Evolutionary conservation across 352 stramenopile species (phyloP), one percentile per base, ranked within the genome.

Genomic region (Achlya hypogyna): DNA sequence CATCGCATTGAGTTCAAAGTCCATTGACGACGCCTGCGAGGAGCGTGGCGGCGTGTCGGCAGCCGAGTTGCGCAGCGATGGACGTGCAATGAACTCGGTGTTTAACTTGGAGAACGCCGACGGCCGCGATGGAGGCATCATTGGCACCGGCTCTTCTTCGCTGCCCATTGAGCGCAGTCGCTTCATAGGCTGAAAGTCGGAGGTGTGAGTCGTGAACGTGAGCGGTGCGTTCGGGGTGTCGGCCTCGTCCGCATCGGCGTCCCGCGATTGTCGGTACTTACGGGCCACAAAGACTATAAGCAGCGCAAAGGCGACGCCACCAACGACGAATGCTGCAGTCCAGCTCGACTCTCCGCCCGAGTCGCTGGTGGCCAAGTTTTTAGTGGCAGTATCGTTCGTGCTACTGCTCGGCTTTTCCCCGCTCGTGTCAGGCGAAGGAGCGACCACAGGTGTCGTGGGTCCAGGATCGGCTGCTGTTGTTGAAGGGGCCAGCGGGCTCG

Each of bases 1-100:
- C 38, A 67, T 5, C 5, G 60, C 60, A 29, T 67, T 31, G 34
- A 67, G 34, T n/a, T 67, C 60, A 67, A 67, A 67, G 12, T 67
- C 60, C 43, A 67, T 58, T 31, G 60, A 67, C 18, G 42, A 56
- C 31, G 49, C 49, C 25, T n/a, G 12, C 12, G 49, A 56, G 12
- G 31, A 12, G 31, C 49, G 49, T 16, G 49, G 49, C 25, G 49
- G 49, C 31, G 49, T 56, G 31, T 56, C 49, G 25, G 49, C 49
- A 27, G 49, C 49, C 25, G 49, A 56, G 31, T 56, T 56, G 25
- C 49, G 25, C 31, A 56, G 25, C 2, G 49, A 56, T 20, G 49
- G 2, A 16, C 49, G 25, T n/a, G 49, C 25, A n/a, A 51, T n/a
- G 23, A 54, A 25, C 8, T 65, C 59, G 3, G 5, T 32, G 1